Evolutionary conservation across 202 grass and related monocot species (phyloP), one percentile per base, ranked within the genome.

Genomic region (Tripidium arundinaceum): DNA sequence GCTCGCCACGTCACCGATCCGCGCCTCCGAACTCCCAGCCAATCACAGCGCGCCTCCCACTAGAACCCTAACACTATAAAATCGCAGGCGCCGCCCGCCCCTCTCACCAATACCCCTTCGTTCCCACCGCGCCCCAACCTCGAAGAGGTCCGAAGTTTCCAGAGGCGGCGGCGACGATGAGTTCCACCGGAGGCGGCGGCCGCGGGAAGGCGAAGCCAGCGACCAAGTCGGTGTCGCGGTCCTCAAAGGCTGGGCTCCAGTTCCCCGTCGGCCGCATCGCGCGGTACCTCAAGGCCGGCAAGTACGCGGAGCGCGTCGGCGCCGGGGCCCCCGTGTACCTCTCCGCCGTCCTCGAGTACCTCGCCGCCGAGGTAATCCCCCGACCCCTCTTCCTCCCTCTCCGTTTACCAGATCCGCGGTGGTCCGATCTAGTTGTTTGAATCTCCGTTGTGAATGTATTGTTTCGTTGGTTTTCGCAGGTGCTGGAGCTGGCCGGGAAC

Each of bases 271-370:
- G 93, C 54, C 67, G 90, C 25, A 97, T 97, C 79, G 94, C 94
- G 3, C 89, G 94, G 14, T 97, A 89, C 76, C 94, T 97, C 77
- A 97, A 97, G 89, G 78, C 87, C 38, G 89, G 89, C n/a, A 97
- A 94, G 85, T 98, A 98, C 62, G 95, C 95, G 3, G 90, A 98
- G 86, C 90, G 92, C 54, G 96, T 98, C 27, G 96, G 92, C 46
- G 88, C 88, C 68, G 95, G 96, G 8, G 96, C 96, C 8, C 96
- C 96, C 15, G 95, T 98, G 11, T 98, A 98, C 74, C 92, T 98
- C 59, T 90, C 92, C 36, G 92, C 96, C 5, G 96, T 98, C 33
- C 92, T 98, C 18, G 92, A 98, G 74, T 98, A 98, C 86, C 92
- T 98, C 16, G 88, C 96, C 22, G 92, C 92, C 24, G 92, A 98